Evolutionary conservation across 2,329 filamentous ascomycete genomes (phyloP), one percentile per base, ranked within the genome.

Genomic region (Pseudocercospora musae): DNA sequence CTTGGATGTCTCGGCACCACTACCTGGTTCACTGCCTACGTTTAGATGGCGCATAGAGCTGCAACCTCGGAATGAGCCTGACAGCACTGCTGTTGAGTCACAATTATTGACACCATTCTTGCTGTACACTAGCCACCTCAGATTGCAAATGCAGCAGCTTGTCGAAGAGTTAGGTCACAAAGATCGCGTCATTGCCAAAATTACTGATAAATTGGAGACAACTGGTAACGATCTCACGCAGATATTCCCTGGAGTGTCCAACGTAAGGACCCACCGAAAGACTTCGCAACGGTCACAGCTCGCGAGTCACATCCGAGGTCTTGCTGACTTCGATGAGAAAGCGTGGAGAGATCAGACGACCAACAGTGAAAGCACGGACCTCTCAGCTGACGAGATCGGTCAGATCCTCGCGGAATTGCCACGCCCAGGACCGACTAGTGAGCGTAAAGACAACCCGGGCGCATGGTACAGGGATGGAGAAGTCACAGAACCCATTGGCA

Each of bases 21-120:
- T 94, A 11, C 87, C 88, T 1, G 75, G 79, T n/a, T 86, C 86
- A 0, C 78, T 92, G 29, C 78, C 81, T 53, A 81, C 85, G 4
- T 78, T 94, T 37, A 78, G 78, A 63, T 94, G 91, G 90, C 82
- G 82, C 0, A 80, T 92, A 60, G 75, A 81, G 53, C 76, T 94
- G 21, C 42, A 15, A 10, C 44, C n/a, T 20, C 33, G 37, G n/a
- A 42, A 57, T 18, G 58, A 60, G 25, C 56, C 53, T 20, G 29
- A 25, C 29, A 71, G 78, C 4, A 73, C 74, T 5, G 74, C 73
- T 3, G 70, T 85, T n/a, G 82, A 79, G 11, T 74, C 75, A 49
- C 76, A 82, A 52, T 72, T 88, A 21, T 76, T 87, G 9, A 72
- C 82, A 5, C 85, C 85, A 1, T 74, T 86, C 15, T 72, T 88